Conservation (phyloP, 371 early-diverging fungal genomes). For the Sporodiniella umbellata region DNA sequence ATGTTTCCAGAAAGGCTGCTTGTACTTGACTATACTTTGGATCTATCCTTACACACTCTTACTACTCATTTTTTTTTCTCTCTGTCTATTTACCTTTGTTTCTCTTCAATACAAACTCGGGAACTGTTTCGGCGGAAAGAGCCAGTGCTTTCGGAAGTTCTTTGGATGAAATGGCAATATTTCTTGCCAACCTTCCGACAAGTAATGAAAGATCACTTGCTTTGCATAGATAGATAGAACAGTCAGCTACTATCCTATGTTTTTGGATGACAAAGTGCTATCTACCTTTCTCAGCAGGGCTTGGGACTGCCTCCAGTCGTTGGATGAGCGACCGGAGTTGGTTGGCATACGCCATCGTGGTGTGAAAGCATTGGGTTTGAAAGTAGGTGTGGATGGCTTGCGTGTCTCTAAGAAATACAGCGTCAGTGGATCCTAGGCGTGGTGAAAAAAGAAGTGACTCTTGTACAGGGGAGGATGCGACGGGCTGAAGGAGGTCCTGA, state of each 20-base stretch:
- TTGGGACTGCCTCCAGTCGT: too few species aligned
- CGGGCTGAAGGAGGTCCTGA: too few species aligned
- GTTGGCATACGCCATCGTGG: conserved; percentile 13
- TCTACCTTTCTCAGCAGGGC: too few species aligned
- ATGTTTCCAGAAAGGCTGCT: conserved; percentile 15
- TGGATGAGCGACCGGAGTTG: conserved; percentile 10
- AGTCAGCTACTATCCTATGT: background rate
- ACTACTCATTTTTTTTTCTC: background rate
- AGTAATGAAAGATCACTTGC: conserved; percentile 27
- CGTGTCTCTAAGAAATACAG: too few species aligned
- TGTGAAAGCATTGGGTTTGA: conserved; percentile 18
- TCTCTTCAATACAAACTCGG: conserved; percentile 27
- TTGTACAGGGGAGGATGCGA: too few species aligned
- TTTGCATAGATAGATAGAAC: conserved; percentile 4
- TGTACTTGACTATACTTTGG: conserved; percentile 24
- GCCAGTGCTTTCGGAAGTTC: conserved; percentile 29
- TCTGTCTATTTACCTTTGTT: conserved; percentile 24
- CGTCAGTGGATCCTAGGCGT: too few species aligned
- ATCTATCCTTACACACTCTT: too few species aligned
- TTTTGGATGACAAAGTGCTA: background rate
- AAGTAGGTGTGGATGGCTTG: too few species aligned
- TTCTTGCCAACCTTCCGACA: conserved; percentile 33
- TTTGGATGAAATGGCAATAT: conserved; percentile 29
- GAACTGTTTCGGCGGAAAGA: conserved; percentile 7
- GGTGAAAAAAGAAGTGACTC: too few species aligned